Percentiles rank a stretch among this genome's conserved stretches.
Evolutionary conservation across 2,329 filamentous ascomycete genomes (phyloP).

Genomic region (Fusarium papillatum): DNA sequence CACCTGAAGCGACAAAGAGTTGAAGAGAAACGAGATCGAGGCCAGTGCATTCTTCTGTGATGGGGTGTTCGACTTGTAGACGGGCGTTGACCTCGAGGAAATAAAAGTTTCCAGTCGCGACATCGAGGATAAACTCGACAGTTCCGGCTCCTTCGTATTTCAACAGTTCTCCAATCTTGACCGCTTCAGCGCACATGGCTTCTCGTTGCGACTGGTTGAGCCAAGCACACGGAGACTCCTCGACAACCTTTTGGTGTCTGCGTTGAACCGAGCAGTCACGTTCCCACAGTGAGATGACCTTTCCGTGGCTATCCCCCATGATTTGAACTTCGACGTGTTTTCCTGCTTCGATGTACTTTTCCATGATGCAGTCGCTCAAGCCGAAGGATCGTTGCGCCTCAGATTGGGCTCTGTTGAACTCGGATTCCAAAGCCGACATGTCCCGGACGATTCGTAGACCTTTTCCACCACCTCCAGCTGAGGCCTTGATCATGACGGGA

Average conservation of each 20-base stretch:
- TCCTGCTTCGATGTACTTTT: constrained; percentile 52
- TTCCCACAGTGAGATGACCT: constrained; percentile 53
- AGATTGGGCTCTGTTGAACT: constrained; percentile 46
- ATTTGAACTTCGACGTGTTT: constrained; percentile 62
- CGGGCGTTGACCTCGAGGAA: constrained; percentile 61
- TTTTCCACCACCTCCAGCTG: constrained; percentile 58
- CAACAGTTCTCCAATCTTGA: constrained; percentile 5
- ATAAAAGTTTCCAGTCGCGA: constrained; percentile 52
- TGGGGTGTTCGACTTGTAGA: constrained; percentile 59
- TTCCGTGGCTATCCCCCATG: constrained; percentile 55
- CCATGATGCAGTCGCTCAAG: constrained; percentile 51
- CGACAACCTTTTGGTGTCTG: constrained; percentile 61
- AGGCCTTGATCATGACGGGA: constrained; percentile 59
- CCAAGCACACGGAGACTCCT: constrained; percentile 48
- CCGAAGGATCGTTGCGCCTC: constrained; percentile 54
- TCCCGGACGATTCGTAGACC: constrained; percentile 49
- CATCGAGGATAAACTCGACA: constrained; percentile 36
- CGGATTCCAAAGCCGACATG: constrained; percentile 30
- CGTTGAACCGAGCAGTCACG: constrained; percentile 61
- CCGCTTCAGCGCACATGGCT: constrained; percentile 1
- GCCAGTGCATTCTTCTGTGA: constrained; percentile 28
- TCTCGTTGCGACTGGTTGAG: not conserved
- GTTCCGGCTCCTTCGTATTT: constrained; percentile 4
- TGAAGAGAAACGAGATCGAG: constrained; percentile 27
- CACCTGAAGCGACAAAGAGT: not conserved